Evolutionary conservation across 768 basidiomycete species (phyloP), one percentile per base, ranked within the genome.

Genomic region (Amanita rimosa): DNA sequence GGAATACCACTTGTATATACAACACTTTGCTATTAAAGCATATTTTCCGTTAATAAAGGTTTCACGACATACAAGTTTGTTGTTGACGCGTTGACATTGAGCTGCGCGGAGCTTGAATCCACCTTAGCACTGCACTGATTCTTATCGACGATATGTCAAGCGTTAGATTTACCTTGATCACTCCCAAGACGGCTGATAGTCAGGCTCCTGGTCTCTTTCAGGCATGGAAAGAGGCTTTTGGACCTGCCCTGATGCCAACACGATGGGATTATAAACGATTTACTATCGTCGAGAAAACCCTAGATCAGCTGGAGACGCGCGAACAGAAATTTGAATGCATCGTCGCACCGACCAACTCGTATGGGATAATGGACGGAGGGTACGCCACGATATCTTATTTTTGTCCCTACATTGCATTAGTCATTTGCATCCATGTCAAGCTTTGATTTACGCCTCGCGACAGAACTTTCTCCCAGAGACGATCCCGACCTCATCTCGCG

Each of bases 341-440:
- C 1, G 42, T 43, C 22, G 22, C 42, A n/a, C 42, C 42, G 10
- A 43, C 42, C 22, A 43, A 43, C n/a, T 43, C 42, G 10, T 43
- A 43, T 17, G 42, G 42, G 29, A 43, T 43, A n/a, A 43, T 43
- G 42, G 42, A 43, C 14, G 42, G 42, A 13, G 42, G 42, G 42
- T 43, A 11, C 16, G 42, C 21, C 22, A 24, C 4, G 6, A 13
- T n/a, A 14, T 13, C 16, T 2, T 6, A 6, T 7, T 3, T 1
- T 22, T n/a, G 26, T 26, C 11, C 6, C 9, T 10, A 3, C 29
- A 11, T 29, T 10, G 29, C 29, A 29, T 29, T 2, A 43, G 5
- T 5, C n/a, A 26, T 2, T 9, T 17, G 14, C 11, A 5, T 42
- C 3, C 21, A 26, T 26, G 26, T 26, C 6, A 43, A 43, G 42